Evolutionary conservation across 129 eudicot genomes (phyloP).

Genomic region (Rutidosis leptorrhynchoides): DNA sequence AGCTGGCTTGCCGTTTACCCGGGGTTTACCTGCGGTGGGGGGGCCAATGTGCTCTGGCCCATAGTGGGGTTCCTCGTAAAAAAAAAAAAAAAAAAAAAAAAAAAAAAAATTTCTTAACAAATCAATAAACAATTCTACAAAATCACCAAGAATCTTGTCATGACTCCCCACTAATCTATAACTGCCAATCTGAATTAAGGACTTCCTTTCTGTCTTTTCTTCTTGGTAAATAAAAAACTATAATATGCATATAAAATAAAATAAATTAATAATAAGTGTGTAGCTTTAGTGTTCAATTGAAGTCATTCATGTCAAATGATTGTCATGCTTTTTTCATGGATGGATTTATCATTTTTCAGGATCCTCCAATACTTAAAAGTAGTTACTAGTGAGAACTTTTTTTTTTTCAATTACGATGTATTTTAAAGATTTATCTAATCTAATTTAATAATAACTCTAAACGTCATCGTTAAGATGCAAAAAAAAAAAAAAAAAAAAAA

Average conservation of each 20-base stretch:
- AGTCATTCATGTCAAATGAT: constrained; percentile 46
- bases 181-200: constrained; percentile 20
- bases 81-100: no score
- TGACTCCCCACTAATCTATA: constrained; percentile 33
- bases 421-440: no score
- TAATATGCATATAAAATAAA: no score
- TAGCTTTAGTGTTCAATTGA: constrained; percentile 28
- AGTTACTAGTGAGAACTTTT: constrained; percentile 21
- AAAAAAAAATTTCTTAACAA: not conserved
- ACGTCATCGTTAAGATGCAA: no score
- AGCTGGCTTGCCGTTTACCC: no score
- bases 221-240: no score
- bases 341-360: constrained; percentile 35
- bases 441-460: no score
- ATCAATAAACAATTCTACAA: constrained; percentile 12
- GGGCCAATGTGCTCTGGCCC: no score
- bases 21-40: no score
- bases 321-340: constrained; percentile 50
- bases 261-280: constrained; percentile 18
- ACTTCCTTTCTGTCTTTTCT: constrained; percentile 1
- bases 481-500: no score
- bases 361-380: constrained; percentile 22
- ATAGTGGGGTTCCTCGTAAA: no score
- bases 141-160: constrained; percentile 35
- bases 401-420: constrained; percentile 4